Conservation (phyloP, 1,139 yeast genomes). For the Blastobotrys capitulatus region DNA sequence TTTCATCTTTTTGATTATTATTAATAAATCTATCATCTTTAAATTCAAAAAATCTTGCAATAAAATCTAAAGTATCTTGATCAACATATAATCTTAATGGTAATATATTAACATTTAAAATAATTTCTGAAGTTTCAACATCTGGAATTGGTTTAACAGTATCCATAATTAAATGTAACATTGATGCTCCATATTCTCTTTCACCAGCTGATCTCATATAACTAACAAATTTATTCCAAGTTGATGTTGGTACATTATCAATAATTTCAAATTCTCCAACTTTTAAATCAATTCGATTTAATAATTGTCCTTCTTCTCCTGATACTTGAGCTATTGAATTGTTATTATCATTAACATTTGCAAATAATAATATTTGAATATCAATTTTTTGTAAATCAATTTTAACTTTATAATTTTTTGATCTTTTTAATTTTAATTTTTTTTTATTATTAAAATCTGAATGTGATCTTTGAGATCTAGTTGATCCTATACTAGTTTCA, state of each 20-base stretch:
- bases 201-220: conserved; percentile 64
- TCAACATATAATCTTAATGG: conserved; percentile 85
- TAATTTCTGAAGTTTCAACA: conserved; percentile 65
- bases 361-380: conserved; percentile 42
- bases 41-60: conserved; percentile 74
- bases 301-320: conserved; percentile 40
- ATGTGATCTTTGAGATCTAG: conserved; percentile 4
- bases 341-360: conserved; percentile 37
- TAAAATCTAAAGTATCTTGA: conserved; percentile 86
- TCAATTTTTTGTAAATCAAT: conserved; percentile 52
- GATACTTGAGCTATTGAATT: conserved; percentile 8
- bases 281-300: conserved; percentile 42
- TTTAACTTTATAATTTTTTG: conserved; percentile 56
- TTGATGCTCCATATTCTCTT: conserved; percentile 62
- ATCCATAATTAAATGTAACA: conserved; percentile 51
- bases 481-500: conserved; percentile 12
- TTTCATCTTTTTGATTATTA: conserved; percentile 42
- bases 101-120: conserved; percentile 49
- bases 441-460: neutral
- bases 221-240: conserved; percentile 84
- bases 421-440: conserved; percentile 53
- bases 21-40: conserved; percentile 59
- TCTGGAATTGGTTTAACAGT: conserved; percentile 62
- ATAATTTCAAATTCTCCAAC: conserved; percentile 55
- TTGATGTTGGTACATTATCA: conserved; percentile 81